Evolutionary conservation across 2,329 filamentous ascomycete genomes (phyloP).

Genomic region (Neonectria sp.): DNA sequence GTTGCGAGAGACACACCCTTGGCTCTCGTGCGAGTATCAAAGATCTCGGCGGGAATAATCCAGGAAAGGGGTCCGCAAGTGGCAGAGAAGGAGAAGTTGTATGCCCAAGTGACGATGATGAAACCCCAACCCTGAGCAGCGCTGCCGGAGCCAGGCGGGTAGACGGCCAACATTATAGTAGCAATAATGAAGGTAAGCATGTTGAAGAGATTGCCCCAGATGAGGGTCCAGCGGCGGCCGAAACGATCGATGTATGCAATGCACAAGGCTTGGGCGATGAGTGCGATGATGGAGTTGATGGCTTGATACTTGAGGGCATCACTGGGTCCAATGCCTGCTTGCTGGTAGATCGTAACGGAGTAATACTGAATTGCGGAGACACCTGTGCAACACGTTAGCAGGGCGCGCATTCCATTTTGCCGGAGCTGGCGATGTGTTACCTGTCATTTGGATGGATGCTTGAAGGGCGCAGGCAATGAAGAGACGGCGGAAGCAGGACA

Average conservation of each 20-base stretch:
- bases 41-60: slow-evolving; percentile 79
- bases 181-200: slow-evolving; percentile 80
- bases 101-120: slow-evolving; percentile 80
- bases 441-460: slow-evolving; percentile 80
- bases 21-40: slow-evolving; percentile 80
- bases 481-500: slow-evolving; percentile 78
- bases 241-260: slow-evolving; percentile 78
- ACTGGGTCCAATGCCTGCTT: slow-evolving; percentile 76
- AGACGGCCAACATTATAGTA: slow-evolving; percentile 64
- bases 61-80: slow-evolving; percentile 76
- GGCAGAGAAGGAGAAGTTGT: slow-evolving; percentile 82
- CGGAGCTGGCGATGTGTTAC: too few relatives aligned
- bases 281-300: slow-evolving; percentile 79
- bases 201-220: slow-evolving; percentile 80
- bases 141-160: slow-evolving; percentile 66
- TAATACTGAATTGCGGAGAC: slow-evolving; percentile 83
- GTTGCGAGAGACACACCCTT: slow-evolving; percentile 82
- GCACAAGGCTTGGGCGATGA: slow-evolving; percentile 77
- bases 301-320: slow-evolving; percentile 82
- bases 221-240: slow-evolving; percentile 81
- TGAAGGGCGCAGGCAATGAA: slow-evolving; percentile 80
- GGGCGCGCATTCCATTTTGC: too few relatives aligned
- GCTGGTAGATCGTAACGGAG: slow-evolving; percentile 74
- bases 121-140: slow-evolving; percentile 76
- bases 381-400: slow-evolving; percentile 54